Base-by-base conservation (phyloP, 208 protist species). In the Blechomonas ayalai region DNA sequence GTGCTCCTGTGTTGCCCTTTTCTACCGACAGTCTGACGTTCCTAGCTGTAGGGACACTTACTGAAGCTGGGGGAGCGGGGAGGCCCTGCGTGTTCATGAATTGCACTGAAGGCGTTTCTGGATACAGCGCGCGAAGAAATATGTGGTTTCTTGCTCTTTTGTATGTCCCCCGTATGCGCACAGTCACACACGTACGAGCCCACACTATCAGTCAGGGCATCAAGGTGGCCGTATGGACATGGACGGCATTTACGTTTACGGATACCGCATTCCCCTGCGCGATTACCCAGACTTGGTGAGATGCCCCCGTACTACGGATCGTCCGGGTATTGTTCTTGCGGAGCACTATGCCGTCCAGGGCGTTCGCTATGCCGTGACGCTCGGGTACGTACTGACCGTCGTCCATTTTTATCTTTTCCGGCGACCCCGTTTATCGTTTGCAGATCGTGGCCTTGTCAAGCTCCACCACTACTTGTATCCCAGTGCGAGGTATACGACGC, bases 381-480 rank as follows among this genome's bases (percentile, higher is more conserved):
- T 66, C 9, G 69, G 72, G 45, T 81, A 79, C 59, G 57, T 59
- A 6, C 36, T 70, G 13, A 68, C 73, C 2, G 16, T 76, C 3
- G 25, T 63, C 13, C 82, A 86, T 48, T 88, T 78, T 49, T 89
- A 86, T 32, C 32, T 67, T 8, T 66, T 76, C 25, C 75, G 64
- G 44, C 71, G 75, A 23, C 73, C 60, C 1, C 69, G 73, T 28
- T 58, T 84, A n/a, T 57, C 76, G 12, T 86, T 89, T 32, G 68
- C 73, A 2, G 79, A 86, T 26, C 72, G 79, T 8, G 19, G 39
- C 12, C 55, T 86, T 0, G 36, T 56, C 2, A 73, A 67, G 42
- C 56, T 92, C 35, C 75, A 85, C 46, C 74, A 92, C 65, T 80
- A 67, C 52, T 78, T 92, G 44, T 88, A 72, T 47, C 79, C 83